These are phyloP conservation scores for Xylaria bambusicola DNA, from an alignment of 495 filamentous ascomycete species.

Conservation along the genomic window DNA sequence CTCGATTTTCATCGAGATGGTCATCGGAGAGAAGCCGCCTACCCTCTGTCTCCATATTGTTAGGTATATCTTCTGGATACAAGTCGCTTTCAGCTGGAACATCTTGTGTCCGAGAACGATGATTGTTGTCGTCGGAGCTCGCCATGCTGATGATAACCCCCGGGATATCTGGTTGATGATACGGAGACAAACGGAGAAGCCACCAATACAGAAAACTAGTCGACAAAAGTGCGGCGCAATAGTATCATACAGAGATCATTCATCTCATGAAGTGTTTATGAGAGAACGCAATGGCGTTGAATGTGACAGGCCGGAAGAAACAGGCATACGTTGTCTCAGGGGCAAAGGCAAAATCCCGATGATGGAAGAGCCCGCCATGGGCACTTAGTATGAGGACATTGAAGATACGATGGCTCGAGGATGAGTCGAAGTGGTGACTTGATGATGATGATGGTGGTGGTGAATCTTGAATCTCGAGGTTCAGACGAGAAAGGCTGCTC, in stretches of 20 bases:
- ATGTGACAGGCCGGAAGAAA: too few relatives aligned
- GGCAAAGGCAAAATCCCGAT: neutral
- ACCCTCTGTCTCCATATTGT: neutral
- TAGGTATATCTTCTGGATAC: neutral
- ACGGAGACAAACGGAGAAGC: neutral
- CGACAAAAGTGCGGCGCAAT: neutral
- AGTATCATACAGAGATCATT: neutral
- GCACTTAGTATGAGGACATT: too few relatives aligned
- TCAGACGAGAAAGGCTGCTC: too few relatives aligned
- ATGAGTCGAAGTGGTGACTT: too few relatives aligned
- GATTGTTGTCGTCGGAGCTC: neutral
- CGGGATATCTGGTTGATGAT: neutral
- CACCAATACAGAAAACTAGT: neutral
- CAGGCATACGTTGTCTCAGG: neutral
- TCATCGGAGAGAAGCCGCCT: slow-evolving; percentile 1
- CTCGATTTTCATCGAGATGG: neutral
- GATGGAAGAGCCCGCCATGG: neutral
- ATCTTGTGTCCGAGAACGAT: neutral
- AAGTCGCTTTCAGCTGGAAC: neutral
- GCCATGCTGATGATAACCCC: neutral
- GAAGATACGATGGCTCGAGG: too few relatives aligned
- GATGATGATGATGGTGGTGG: too few relatives aligned
- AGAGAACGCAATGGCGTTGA: too few relatives aligned
- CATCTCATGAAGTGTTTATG: neutral
- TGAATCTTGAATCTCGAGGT: too few relatives aligned